Evolutionary conservation across 73 alveolate species (phyloP).

Genomic region (Stentor coeruleus): DNA sequence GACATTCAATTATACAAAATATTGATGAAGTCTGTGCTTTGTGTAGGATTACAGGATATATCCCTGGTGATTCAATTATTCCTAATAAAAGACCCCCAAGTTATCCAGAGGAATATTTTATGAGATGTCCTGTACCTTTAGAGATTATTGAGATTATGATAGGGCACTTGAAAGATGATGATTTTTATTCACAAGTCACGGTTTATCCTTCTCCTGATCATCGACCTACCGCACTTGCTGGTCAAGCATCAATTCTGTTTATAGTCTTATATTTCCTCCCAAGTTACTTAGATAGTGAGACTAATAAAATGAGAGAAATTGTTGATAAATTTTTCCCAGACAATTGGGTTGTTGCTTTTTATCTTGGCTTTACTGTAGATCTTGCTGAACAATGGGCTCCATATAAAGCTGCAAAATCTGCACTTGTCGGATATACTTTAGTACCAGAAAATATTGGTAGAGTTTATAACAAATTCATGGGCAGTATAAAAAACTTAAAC

Average conservation of each 20-base stretch:
- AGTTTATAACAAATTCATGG: no score
- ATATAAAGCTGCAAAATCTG: no score
- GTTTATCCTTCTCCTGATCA: conserved; percentile 89
- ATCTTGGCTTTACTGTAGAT: conserved; percentile 76
- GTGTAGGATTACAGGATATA: conserved; percentile 64
- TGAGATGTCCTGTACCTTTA: conserved; percentile 49
- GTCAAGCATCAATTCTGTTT: conserved; percentile 75
- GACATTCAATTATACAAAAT: conserved; percentile 70
- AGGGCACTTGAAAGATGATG: conserved; percentile 74
- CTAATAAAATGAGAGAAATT: conserved; percentile 57
- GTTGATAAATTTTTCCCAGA: conserved; percentile 32
- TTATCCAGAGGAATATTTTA: conserved; percentile 77
- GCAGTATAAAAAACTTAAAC: no score
- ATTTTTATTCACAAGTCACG: conserved; percentile 73
- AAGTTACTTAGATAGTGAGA: conserved; percentile 54
- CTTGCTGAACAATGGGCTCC: no score
- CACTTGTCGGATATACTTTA: no score
- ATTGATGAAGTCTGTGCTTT: conserved; percentile 69
- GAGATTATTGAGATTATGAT: conserved; percentile 57
- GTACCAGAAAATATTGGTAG: no score
- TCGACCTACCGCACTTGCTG: conserved; percentile 73
- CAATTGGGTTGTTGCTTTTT: conserved; percentile 74
- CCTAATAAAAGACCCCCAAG: conserved; percentile 60
- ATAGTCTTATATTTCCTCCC: conserved; percentile 71
- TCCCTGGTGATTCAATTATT: conserved; percentile 60